Evolutionary conservation across 768 basidiomycete genomes (phyloP).

Genomic region (Boletus tylopilopsis): DNA sequence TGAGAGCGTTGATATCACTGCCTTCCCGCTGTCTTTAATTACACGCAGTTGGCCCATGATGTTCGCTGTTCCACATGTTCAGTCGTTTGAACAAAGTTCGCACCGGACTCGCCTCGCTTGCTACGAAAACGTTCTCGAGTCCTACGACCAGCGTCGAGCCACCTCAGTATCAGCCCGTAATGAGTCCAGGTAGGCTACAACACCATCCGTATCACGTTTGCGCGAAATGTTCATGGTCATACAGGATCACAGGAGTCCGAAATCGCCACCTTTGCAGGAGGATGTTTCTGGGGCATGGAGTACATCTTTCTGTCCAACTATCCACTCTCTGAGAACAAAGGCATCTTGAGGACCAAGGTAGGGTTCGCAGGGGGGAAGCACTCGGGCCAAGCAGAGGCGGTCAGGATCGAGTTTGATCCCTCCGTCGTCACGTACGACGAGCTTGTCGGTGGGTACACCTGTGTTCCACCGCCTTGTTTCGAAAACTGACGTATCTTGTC

Average conservation of each 20-base stretch:
- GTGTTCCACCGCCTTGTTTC: neutral
- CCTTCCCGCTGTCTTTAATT: too few relatives aligned
- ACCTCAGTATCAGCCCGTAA: constrained; percentile 38
- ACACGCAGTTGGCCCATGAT: too few relatives aligned
- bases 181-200: constrained; percentile 27
- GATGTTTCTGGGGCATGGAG: constrained; percentile 89
- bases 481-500: constrained; percentile 18
- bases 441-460: constrained; percentile 65
- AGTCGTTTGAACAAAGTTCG: constrained; percentile 22
- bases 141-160: constrained; percentile 31
- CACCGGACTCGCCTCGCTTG: constrained; percentile 20
- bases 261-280: constrained; percentile 46
- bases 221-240: neutral
- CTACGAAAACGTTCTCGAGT: constrained; percentile 13
- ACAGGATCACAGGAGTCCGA: constrained; percentile 43
- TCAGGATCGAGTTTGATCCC: constrained; percentile 85
- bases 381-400: constrained; percentile 70
- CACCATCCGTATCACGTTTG: neutral
- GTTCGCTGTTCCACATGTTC: constrained; percentile 18
- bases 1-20: too few relatives aligned
- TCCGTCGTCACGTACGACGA: constrained; percentile 73
- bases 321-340: constrained; percentile 65
- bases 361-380: constrained; percentile 77
- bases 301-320: constrained; percentile 82
- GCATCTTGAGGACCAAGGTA: constrained; percentile 69